Evolutionary conservation across 768 basidiomycete species (phyloP), one percentile per base, ranked within the genome.

Genomic region (Tylopilus intermedius): DNA sequence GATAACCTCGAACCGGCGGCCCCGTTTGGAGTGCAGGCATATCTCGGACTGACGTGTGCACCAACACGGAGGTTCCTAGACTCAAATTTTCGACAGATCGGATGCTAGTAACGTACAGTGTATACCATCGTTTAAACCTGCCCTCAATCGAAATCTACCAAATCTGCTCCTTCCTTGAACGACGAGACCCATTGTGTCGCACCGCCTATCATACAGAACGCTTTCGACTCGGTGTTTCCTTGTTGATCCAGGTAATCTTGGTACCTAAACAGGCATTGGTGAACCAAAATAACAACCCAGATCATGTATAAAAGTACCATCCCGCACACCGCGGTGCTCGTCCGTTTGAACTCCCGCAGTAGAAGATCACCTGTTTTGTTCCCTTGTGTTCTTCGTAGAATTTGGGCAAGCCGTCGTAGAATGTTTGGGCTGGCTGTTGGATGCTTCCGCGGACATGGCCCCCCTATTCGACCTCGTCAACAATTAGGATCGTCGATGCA

Each of bases 301-400:
- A 8, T 14, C 11, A 15, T 21, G 24, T 2, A 33, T 32, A 5
- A 50, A 22, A 70, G 30, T 62, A 81, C 82, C 80, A 83, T 63
- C 74, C 76, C 18, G 79, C 80, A 63, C 76, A 79, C 11, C 81
- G 70, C 14, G 80, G 79, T 1, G 71, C 80, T 27, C 81, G 69
- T 15, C 79, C 80, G 39, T 69, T 67, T 1, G 78, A 80, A 57
- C 77, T 77, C 39, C 71, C 66, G 51, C 79, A 82, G 51, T 82
- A 82, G 53, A 83, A 82, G 7, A 82, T 72, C 8, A 83, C 78
- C 11, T 67, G 65, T 9, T 66, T 58, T 0, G 69, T 74, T 22
- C 70, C 58, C 46, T 67, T 67, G 57, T 77, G 73, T 47, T 69
- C 67, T 27, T 76, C 68, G 27, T 74, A 70, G 58, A 81, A 76